phyloP scores from a whole-genome alignment of 352 stramenopile species.

The Phytophthora syringae region DNA sequence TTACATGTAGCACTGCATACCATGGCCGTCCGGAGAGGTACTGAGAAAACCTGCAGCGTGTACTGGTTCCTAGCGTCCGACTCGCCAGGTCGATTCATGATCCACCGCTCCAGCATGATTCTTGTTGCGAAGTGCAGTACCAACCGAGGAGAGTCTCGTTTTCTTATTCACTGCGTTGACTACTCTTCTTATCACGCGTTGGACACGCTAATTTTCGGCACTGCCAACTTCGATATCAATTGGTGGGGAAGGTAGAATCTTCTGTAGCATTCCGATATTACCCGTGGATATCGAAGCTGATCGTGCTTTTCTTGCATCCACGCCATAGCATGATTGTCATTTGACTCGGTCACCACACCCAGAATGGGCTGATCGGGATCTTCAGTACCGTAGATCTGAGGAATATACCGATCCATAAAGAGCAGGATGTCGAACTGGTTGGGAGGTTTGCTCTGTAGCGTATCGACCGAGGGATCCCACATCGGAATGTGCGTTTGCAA shows the following conservation, averaged over 20 bases:
- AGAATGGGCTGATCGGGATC: conserved; percentile 3
- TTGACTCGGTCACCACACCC: conserved; percentile 8
- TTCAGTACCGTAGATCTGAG: conserved; percentile 1
- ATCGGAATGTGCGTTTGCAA: conserved; percentile 1
- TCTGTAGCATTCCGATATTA: neutral
- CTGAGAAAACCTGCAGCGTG: conserved; percentile 11
- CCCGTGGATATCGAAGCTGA: neutral
- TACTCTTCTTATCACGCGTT: neutral
- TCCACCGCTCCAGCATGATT: conserved; percentile 9
- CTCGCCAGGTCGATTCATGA: neutral
- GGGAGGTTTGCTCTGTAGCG: conserved; percentile 2
- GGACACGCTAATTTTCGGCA: neutral
- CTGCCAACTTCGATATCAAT: neutral
- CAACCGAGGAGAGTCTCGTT: neutral
- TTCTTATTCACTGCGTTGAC: neutral
- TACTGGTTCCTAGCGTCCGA: neutral
- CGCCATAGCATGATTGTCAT: neutral
- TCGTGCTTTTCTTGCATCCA: conserved; percentile 9
- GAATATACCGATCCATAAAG: conserved; percentile 7
- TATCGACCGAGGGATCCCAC: conserved; percentile 8
- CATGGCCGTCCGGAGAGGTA: conserved; percentile 6
- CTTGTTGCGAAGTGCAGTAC: neutral
- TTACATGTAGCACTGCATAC: conserved; percentile 3
- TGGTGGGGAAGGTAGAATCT: neutral
- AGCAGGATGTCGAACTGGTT: conserved; percentile 15